Evolutionary conservation across 2,329 filamentous ascomycete species (phyloP).

Genomic region (Colletotrichum gigasporum): DNA sequence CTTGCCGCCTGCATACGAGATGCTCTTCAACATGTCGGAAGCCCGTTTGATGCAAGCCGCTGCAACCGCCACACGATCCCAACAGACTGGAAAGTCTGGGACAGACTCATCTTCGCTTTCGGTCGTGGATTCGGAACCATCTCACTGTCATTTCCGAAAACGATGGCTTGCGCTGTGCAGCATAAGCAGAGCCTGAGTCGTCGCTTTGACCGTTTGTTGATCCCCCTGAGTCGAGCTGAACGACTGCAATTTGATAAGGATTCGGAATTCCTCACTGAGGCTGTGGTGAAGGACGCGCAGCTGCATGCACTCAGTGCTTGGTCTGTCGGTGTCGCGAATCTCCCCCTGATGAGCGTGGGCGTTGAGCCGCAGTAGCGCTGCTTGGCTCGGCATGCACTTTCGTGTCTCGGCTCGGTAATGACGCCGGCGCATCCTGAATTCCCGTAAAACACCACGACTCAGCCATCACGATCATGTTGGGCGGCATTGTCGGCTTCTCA

Average conservation of each 20-base stretch:
- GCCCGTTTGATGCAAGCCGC: neutral
- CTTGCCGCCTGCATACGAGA: neutral
- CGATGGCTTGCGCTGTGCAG: neutral
- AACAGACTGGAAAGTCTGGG: neutral
- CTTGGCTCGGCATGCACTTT: neutral
- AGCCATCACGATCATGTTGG: neutral
- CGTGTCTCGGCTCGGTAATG: neutral
- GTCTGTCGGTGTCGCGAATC: neutral
- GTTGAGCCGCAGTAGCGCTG: neutral
- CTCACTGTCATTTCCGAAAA: neutral
- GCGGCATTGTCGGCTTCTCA: neutral
- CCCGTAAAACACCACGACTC: neutral
- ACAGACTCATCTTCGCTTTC: neutral
- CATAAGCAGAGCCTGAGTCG: neutral
- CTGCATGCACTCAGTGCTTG: slow-evolving; percentile 9
- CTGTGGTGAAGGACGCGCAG: neutral
- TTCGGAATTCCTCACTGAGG: neutral
- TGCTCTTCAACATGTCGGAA: neutral
- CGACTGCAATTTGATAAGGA: neutral
- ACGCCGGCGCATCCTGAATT: neutral
- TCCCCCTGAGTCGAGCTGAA: slow-evolving; percentile 2
- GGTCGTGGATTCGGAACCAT: neutral
- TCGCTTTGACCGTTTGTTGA: neutral
- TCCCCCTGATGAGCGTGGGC: neutral
- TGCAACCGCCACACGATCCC: neutral